Evolutionary conservation across 2,329 filamentous ascomycete species (phyloP).

Genomic region (Juglanconis juglandina): DNA sequence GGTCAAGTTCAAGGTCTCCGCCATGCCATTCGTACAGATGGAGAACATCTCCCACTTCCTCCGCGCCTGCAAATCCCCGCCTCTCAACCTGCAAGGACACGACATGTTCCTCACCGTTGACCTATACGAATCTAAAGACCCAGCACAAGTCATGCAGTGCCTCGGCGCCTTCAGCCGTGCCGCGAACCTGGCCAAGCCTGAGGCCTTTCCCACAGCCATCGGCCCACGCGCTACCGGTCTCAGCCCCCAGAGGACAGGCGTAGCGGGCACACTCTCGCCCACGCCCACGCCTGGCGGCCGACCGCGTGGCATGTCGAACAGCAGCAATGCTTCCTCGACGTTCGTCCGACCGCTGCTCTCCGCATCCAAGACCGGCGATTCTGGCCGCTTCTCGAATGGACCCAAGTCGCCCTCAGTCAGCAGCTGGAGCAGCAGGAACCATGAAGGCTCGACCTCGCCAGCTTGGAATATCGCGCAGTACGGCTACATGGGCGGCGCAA

Average conservation of each 20-base stretch:
- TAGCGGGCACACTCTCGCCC: conserved; percentile 23
- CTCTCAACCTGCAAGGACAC: conserved; percentile 84
- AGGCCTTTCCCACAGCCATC: conserved; percentile 70
- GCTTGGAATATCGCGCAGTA: conserved; percentile 99
- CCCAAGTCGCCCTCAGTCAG: conserved; percentile 57
- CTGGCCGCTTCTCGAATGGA: conserved; percentile 55
- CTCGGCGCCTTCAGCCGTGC: conserved; percentile 86
- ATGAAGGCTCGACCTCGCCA: conserved; percentile 76
- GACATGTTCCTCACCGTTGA: conserved; percentile 97
- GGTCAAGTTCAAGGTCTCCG: conserved; percentile 84
- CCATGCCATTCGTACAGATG: conserved; percentile 99
- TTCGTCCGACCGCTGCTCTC: conserved; percentile 40
- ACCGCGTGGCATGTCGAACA: conserved; percentile 49
- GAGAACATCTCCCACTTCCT: conserved; percentile 98
- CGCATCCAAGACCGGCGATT: conserved; percentile 52
- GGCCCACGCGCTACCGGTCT: conserved; percentile 64
- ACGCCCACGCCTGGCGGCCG: conserved; percentile 46
- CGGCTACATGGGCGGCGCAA: conserved; percentile 96
- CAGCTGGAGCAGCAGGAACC: conserved; percentile 84
- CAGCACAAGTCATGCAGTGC: conserved; percentile 91
- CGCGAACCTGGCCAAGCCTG: conserved; percentile 71
- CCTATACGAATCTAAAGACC: conserved; percentile 92
- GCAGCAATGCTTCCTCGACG: conserved; percentile 56
- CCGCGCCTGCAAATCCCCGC: conserved; percentile 77
- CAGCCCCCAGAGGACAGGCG: conserved; percentile 65